Percentiles rank a stretch among this genome's conserved stretches.
Evolutionary conservation across 345 rosid species (phyloP).

Genomic region (Moricandia moricandioides): DNA sequence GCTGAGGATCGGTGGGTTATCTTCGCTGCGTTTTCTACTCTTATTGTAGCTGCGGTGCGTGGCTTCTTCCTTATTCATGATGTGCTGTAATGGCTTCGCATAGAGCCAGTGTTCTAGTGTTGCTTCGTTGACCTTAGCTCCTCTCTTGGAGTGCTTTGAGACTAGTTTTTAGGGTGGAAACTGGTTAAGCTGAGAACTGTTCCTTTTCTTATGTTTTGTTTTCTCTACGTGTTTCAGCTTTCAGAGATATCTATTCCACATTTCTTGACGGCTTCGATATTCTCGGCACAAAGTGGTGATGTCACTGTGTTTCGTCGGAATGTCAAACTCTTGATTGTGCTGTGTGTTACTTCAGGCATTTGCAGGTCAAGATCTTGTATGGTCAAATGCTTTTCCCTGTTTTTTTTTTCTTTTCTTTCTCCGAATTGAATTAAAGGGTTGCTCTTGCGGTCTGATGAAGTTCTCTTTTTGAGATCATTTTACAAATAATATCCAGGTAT

Average conservation of each 20-base stretch:
- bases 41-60: constrained; percentile 78
- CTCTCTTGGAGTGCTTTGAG: not conserved
- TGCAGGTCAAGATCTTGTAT: constrained; percentile 94
- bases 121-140: not conserved
- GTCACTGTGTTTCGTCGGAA: constrained; percentile 71
- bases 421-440: constrained; percentile 14
- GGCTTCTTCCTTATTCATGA: not conserved
- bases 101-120: not conserved
- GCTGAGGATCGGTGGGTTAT: constrained; percentile 86
- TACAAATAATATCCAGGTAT: not conserved
- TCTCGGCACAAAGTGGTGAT: constrained; percentile 76
- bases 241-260: constrained; percentile 85
- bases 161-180: not conserved
- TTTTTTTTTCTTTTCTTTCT: not conserved
- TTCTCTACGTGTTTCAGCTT: constrained; percentile 53
- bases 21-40: constrained; percentile 74
- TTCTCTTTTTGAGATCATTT: constrained; percentile 6
- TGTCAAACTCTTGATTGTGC: constrained; percentile 60
- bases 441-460: not conserved
- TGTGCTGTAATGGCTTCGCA: not conserved
- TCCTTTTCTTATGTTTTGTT: constrained; percentile 11
- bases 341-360: constrained; percentile 77
- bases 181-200: not conserved
- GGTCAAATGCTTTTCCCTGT: constrained; percentile 54
- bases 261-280: constrained; percentile 91